A percentile compares a stretch with the other conserved stretches of the same genome.
These are phyloP conservation scores for Sporothrix brunneoviolacea DNA, from an alignment of 2,329 filamentous ascomycete species.

Conservation along the genomic window DNA sequence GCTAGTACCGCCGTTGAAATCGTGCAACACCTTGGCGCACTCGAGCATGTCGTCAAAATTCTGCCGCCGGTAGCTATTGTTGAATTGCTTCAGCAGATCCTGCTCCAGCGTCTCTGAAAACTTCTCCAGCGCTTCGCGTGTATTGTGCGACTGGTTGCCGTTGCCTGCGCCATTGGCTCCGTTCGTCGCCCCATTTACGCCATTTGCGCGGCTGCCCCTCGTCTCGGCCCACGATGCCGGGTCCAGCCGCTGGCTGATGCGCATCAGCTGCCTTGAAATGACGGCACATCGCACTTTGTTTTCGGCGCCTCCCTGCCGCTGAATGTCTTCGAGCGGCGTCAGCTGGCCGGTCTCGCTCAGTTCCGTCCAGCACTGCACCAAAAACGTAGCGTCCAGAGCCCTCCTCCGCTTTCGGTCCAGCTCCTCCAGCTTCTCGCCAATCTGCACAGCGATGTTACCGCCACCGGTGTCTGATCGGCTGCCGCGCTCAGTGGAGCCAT, in stretches of 20 bases:
- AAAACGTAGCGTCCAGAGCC: constrained; percentile 86
- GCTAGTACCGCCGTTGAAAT: constrained; percentile 93
- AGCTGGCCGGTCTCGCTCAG: constrained; percentile 86
- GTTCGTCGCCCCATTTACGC: constrained; percentile 32
- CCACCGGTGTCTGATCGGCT: constrained; percentile 49
- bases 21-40: constrained; percentile 85
- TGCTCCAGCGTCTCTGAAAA: constrained; percentile 95
- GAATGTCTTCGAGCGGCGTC: constrained; percentile 79
- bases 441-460: constrained; percentile 88
- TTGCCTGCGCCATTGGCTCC: constrained; percentile 41
- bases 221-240: constrained; percentile 62
- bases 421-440: constrained; percentile 88
- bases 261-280: constrained; percentile 86
- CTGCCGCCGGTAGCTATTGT: constrained; percentile 89
- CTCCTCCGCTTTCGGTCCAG: constrained; percentile 85
- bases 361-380: constrained; percentile 95
- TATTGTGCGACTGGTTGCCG: constrained; percentile 52
- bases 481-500: constrained; percentile 29
- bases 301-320: constrained; percentile 76
- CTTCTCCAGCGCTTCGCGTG: constrained; percentile 87
- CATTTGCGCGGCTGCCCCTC: constrained; percentile 42
- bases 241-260: constrained; percentile 88
- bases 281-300: constrained; percentile 92
- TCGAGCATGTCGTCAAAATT: constrained; percentile 99
- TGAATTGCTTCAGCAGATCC: constrained; percentile 90